phyloP scores from a whole-genome alignment of 2,329 filamentous ascomycete species.

The Colletotrichum destructivum region DNA sequence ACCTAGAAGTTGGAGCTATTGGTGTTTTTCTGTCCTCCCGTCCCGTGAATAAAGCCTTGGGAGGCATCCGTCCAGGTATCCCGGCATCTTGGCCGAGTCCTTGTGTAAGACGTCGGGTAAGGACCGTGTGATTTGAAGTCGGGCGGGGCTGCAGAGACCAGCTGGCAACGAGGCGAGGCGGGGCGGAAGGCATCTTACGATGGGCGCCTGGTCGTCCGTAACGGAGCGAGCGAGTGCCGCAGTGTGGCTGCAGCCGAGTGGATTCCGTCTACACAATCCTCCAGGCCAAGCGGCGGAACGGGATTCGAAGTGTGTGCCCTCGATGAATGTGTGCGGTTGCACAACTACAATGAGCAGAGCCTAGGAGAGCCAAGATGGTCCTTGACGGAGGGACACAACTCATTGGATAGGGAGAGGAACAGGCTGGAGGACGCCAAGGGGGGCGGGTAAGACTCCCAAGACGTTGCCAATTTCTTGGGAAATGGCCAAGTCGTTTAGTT shows the following conservation, averaged over 20 bases:
- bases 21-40: no score
- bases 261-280: constrained; percentile 6
- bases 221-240: background rate
- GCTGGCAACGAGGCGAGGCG: background rate
- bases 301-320: background rate
- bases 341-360: background rate
- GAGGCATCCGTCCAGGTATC: no score
- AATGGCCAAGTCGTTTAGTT: background rate
- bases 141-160: background rate
- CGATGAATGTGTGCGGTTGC: background rate
- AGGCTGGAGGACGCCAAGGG: constrained; percentile 28
- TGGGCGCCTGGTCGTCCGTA: background rate
- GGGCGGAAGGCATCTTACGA: background rate
- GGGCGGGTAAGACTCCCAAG: constrained; percentile 24
- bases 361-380: constrained; percentile 29
- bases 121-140: background rate
- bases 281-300: constrained; percentile 27
- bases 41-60: no score
- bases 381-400: constrained; percentile 20
- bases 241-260: background rate
- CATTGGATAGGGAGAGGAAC: constrained; percentile 19
- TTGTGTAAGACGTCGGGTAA: background rate
- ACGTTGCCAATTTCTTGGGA: constrained; percentile 23
- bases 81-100: background rate
- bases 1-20: no score